Conservation (phyloP, 2,329 filamentous ascomycete genomes). For the Pseudogymnoascus sp. region DNA sequence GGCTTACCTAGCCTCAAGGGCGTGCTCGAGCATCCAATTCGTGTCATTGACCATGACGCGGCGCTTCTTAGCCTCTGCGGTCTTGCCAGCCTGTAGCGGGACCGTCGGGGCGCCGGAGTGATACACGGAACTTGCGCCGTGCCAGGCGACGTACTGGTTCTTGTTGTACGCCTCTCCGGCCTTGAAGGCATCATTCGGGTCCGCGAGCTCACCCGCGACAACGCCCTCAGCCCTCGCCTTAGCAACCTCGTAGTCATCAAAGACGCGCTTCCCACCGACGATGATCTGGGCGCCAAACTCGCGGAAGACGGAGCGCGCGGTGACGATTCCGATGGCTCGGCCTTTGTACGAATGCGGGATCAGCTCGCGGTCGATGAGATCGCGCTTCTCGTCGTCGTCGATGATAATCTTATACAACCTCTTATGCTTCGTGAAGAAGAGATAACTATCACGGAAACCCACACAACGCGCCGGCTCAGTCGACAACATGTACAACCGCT, state of each 20-base stretch:
- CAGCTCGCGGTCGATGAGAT: slow-evolving; percentile 90
- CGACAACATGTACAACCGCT: slow-evolving; percentile 94
- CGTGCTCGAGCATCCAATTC: slow-evolving; percentile 97
- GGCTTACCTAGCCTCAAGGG: slow-evolving; percentile 75
- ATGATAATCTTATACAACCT: slow-evolving; percentile 97
- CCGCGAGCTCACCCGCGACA: slow-evolving; percentile 82
- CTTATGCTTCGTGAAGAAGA: slow-evolving; percentile 98
- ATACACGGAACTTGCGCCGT: slow-evolving; percentile 92
- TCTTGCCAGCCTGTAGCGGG: slow-evolving; percentile 69
- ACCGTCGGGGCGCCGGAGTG: slow-evolving; percentile 73
- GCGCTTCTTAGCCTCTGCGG: slow-evolving; percentile 69
- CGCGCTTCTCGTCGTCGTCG: slow-evolving; percentile 92
- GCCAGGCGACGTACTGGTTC: slow-evolving; percentile 98
- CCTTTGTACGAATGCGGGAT: slow-evolving; percentile 99
- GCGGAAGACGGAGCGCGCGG: slow-evolving; percentile 90
- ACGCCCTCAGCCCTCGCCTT: slow-evolving; percentile 69
- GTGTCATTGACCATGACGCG: slow-evolving; percentile 83
- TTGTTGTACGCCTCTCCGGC: slow-evolving; percentile 90
- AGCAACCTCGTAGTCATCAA: slow-evolving; percentile 82
- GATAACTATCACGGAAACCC: slow-evolving; percentile 93
- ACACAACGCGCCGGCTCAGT: slow-evolving; percentile 95
- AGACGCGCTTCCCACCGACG: slow-evolving; percentile 77
- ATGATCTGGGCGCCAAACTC: slow-evolving; percentile 94
- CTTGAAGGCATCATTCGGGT: slow-evolving; percentile 76
- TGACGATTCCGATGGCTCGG: slow-evolving; percentile 92